A percentile compares a stretch with the other conserved stretches of the same genome.
Conservation (phyloP, 1,139 yeast genomes). For the Lodderomyces margitis region DNA sequence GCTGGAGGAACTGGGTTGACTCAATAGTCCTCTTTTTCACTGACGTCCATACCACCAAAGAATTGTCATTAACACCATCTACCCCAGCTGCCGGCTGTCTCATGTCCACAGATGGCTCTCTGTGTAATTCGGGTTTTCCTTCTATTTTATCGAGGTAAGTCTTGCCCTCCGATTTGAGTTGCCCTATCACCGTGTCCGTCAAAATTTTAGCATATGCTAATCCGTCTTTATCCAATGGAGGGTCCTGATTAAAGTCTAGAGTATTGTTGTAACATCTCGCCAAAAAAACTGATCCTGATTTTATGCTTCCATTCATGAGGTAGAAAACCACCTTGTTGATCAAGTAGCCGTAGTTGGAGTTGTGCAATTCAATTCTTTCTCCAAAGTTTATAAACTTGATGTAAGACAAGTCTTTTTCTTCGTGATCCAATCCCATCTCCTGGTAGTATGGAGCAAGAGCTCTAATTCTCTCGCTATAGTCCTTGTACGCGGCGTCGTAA, state of each 20-base stretch:
- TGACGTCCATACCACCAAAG: constrained; percentile 88
- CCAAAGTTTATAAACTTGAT: constrained; percentile 89
- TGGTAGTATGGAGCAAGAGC: constrained; percentile 51
- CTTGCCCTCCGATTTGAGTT: constrained; percentile 33
- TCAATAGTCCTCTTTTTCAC: constrained; percentile 81
- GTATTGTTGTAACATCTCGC: constrained; percentile 75
- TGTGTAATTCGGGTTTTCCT: constrained; percentile 7
- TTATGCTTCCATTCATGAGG: constrained; percentile 81
- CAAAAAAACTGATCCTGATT: constrained; percentile 82
- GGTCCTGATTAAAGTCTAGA: constrained; percentile 57
- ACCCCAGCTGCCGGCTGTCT: constrained; percentile 50
- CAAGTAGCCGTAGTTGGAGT: constrained; percentile 82
- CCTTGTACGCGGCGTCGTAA: constrained; percentile 57
- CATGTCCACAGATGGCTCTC: constrained; percentile 23
- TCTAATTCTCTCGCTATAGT: constrained; percentile 54
- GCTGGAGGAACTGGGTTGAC: constrained; percentile 67
- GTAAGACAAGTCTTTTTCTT: constrained; percentile 57
- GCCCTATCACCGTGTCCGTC: constrained; percentile 35
- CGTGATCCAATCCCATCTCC: constrained; percentile 45
- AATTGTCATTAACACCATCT: constrained; percentile 46
- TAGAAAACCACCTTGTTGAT: constrained; percentile 87
- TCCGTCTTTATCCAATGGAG: constrained; percentile 64
- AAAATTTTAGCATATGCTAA: constrained; percentile 48
- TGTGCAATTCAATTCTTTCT: constrained; percentile 76
- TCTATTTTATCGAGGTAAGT: constrained; percentile 21